phyloP scores from a whole-genome alignment of 495 filamentous ascomycete species.

The Penicillium paradoxum region DNA sequence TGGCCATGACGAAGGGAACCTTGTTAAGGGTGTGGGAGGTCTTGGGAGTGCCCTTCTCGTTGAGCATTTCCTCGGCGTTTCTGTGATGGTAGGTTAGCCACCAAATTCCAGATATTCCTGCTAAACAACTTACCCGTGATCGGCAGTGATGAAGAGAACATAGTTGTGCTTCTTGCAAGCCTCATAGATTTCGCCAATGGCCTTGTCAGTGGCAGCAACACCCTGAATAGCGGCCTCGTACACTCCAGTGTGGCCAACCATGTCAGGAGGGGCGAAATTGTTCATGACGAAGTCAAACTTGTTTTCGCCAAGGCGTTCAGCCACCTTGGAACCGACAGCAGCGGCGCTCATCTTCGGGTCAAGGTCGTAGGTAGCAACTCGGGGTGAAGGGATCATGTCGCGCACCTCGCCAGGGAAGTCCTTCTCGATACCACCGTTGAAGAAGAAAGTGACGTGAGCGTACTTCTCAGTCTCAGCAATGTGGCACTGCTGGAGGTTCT shows the following conservation, averaged over 20 bases:
- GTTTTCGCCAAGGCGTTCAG: constrained; percentile 71
- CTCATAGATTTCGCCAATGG: constrained; percentile 87
- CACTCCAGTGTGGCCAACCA: constrained; percentile 98
- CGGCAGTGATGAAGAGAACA: constrained; percentile 86
- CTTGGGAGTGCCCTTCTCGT: constrained; percentile 89
- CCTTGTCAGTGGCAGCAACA: constrained; percentile 80
- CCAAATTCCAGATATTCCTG: background rate
- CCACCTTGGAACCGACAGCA: constrained; percentile 79
- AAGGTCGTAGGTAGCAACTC: constrained; percentile 92
- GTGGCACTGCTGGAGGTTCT: constrained; percentile 86
- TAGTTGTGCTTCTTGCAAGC: constrained; percentile 90
- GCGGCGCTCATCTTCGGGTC: constrained; percentile 95
- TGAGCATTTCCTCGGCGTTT: constrained; percentile 99
- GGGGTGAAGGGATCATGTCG: constrained; percentile 66
- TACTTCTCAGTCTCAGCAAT: constrained; percentile 99
- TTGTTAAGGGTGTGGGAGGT: constrained; percentile 97
- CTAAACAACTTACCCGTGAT: constrained; percentile 67
- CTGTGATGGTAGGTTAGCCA: constrained; percentile 28
- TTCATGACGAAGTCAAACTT: constrained; percentile 97
- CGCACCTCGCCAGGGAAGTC: constrained; percentile 86
- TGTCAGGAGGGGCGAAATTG: constrained; percentile 98
- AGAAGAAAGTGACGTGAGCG: constrained; percentile 98
- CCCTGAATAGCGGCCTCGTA: constrained; percentile 93
- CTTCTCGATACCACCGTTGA: constrained; percentile 98
- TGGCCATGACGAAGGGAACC: constrained; percentile 97